Evolutionary conservation across 2,329 filamentous ascomycete species (phyloP).

Genomic region (Pyrenophora graminea): DNA sequence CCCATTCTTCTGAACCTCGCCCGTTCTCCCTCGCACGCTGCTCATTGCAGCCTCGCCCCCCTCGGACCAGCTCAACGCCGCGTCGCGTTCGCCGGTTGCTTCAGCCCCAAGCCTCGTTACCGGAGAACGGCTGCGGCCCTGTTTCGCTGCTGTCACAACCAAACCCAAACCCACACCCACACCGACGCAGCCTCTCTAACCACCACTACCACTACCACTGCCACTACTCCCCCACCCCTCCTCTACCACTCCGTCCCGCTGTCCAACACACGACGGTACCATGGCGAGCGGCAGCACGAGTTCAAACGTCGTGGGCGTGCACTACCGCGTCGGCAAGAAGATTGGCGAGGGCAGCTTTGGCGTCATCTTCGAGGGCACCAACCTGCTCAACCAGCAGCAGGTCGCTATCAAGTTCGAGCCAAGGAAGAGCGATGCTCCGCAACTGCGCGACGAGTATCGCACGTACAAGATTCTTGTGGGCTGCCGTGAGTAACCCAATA

Average conservation of each 20-base stretch:
- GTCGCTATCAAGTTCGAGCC: constrained; percentile 99
- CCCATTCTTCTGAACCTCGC: constrained; percentile 29
- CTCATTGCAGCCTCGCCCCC: constrained; percentile 25
- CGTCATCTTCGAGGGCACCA: constrained; percentile 98
- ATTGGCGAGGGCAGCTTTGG: constrained; percentile 98
- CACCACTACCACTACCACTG: constrained; percentile 9
- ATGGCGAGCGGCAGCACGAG: constrained; percentile 91
- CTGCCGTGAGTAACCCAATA: constrained; percentile 75
- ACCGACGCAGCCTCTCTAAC: not conserved
- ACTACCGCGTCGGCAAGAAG: constrained; percentile 99
- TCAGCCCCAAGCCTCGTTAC: constrained; percentile 15
- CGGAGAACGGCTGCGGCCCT: constrained; percentile 31
- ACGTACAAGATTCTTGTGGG: constrained; percentile 99
- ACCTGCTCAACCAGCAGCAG: constrained; percentile 97
- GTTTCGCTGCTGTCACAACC: constrained; percentile 19
- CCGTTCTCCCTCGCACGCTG: constrained; percentile 24
- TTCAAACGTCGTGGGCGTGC: constrained; percentile 97
- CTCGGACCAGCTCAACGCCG: constrained; percentile 16
- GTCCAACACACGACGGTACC: constrained; percentile 24
- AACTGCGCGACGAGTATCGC: constrained; percentile 96
- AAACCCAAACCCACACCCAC: constrained; percentile 1
- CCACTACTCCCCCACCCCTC: constrained; percentile 5
- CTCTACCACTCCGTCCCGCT: constrained; percentile 5
- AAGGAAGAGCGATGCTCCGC: constrained; percentile 96
- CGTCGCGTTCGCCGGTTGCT: constrained; percentile 22